Conservation (phyloP, 176 grass and related monocot genomes). For the Areca catechu region DNA sequence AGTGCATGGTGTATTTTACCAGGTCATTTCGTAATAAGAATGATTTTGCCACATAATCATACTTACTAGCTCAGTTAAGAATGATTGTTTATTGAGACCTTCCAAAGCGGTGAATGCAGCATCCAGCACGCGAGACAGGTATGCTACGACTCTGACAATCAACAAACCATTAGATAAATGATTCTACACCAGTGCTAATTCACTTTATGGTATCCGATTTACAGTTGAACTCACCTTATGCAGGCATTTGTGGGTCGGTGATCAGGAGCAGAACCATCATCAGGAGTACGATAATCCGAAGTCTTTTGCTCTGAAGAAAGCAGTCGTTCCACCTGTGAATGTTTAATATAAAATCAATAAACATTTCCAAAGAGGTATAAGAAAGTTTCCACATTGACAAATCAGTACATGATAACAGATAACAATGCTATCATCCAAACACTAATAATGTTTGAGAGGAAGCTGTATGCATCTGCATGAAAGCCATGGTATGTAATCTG, state of each 20-base stretch:
- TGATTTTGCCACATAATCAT: too few relatives aligned
- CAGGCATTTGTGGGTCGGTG: constrained; percentile 96
- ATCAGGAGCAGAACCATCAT: constrained; percentile 87
- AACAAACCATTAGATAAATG: constrained; percentile 27
- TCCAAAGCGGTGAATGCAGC: constrained; percentile 91
- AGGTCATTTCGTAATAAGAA: too few relatives aligned
- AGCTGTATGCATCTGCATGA: too few relatives aligned
- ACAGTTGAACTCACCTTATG: constrained; percentile 55
- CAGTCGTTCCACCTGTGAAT: constrained; percentile 79
- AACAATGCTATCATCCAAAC: too few relatives aligned
- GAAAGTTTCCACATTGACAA: too few relatives aligned
- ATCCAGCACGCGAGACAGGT: constrained; percentile 93
- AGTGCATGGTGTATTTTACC: too few relatives aligned
- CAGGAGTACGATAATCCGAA: constrained; percentile 81
- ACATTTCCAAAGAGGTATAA: not conserved
- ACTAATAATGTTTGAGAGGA: too few relatives aligned
- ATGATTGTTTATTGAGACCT: constrained; percentile 98
- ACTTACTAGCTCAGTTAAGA: constrained; percentile 93
- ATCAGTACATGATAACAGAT: too few relatives aligned
- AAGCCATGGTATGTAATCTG: too few relatives aligned
- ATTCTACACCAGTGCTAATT: constrained; percentile 7
- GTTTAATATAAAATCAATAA: not conserved
- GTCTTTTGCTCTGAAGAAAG: constrained; percentile 90
- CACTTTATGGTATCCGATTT: constrained; percentile 5
- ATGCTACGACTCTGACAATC: constrained; percentile 82